Conservation (phyloP, 2,329 filamentous ascomycete genomes). For the Myriosclerotinia scirpicola region DNA sequence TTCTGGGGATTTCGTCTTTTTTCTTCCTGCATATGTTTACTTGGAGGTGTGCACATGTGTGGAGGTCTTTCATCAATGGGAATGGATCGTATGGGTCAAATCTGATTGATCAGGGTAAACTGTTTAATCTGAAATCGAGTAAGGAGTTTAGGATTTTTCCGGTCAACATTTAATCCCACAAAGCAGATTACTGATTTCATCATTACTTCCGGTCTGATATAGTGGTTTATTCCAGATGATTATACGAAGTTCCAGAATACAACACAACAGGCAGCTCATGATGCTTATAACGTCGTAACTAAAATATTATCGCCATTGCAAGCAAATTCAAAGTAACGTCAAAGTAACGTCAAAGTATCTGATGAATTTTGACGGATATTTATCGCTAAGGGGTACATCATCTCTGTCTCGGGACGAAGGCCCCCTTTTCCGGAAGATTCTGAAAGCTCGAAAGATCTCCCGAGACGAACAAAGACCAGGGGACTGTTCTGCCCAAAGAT, state of each 20-base stretch:
- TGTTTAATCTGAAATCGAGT: background rate
- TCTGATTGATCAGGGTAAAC: background rate
- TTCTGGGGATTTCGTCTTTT: too few relatives aligned
- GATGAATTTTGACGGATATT: too few relatives aligned
- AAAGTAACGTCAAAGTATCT: too few relatives aligned
- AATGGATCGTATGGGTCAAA: background rate
- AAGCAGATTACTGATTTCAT: too few relatives aligned
- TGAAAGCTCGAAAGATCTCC: background rate
- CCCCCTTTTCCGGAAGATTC: background rate
- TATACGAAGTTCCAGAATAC: background rate
- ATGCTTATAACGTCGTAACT: background rate
- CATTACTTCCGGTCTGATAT: background rate
- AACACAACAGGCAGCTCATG: background rate
- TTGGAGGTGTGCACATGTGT: too few relatives aligned
- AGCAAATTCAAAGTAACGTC: too few relatives aligned
- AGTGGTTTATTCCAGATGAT: too few relatives aligned
- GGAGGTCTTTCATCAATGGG: background rate
- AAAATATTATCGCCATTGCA: too few relatives aligned
- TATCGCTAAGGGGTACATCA: too few relatives aligned
- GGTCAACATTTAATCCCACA: background rate
- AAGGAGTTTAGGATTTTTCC: background rate
- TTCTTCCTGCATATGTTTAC: too few relatives aligned
- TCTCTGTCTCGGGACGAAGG: background rate
- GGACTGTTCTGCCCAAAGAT: background rate
- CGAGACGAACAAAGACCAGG: background rate